Conservation (phyloP, 2,329 filamentous ascomycete genomes). For the Colletotrichum salicis region DNA sequence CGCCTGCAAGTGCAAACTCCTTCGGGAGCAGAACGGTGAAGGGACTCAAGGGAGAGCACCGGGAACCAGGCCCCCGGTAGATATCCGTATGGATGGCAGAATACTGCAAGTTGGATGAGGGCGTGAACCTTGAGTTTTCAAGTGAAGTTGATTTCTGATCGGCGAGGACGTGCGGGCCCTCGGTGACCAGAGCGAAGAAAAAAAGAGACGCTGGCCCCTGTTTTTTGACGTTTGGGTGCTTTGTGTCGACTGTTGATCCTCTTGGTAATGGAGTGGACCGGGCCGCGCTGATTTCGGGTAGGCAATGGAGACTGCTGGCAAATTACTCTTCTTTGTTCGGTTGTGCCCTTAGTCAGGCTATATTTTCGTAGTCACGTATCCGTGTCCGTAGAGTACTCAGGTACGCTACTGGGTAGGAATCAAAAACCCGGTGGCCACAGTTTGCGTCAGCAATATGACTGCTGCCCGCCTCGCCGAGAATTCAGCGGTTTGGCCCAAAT, state of each 20-base stretch:
- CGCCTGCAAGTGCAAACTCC: background rate
- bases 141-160: background rate
- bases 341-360: constrained; percentile 6
- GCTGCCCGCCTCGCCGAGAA: background rate
- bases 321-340: background rate
- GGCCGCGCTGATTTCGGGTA: constrained; percentile 21
- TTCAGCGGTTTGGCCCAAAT: background rate
- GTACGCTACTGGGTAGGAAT: background rate
- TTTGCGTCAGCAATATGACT: background rate
- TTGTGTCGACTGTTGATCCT: constrained; percentile 12
- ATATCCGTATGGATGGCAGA: background rate
- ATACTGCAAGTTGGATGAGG: background rate
- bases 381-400: background rate
- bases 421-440: background rate
- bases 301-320: constrained; percentile 10
- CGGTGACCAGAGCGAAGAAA: background rate
- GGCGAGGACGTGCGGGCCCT: constrained; percentile 1
- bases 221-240: background rate
- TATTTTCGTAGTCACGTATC: background rate
- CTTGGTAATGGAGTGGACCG: constrained; percentile 11
- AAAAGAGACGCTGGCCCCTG: background rate
- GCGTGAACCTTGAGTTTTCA: background rate
- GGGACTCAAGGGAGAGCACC: constrained; percentile 9
- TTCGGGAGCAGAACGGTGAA: constrained; percentile 13
- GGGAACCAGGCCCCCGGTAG: constrained; percentile 27